Evolutionary conservation across 2,329 filamentous ascomycete genomes (phyloP).

Genomic region (Venturia carpophila): DNA sequence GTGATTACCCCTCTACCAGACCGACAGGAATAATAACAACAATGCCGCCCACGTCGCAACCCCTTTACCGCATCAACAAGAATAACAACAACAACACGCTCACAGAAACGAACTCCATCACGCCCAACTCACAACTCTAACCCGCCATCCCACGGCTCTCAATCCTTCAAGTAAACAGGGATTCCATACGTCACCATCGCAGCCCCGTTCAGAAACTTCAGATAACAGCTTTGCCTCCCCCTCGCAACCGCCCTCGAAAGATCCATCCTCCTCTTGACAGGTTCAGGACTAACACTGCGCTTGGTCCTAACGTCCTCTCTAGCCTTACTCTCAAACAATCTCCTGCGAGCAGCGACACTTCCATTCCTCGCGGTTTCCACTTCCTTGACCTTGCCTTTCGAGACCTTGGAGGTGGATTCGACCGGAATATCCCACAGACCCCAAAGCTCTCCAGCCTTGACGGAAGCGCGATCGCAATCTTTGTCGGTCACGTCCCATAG

Average conservation of each 20-base stretch:
- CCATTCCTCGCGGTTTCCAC: constrained; percentile 24
- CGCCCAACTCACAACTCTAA: neutral
- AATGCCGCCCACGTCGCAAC: too few species aligned
- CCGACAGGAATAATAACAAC: too few species aligned
- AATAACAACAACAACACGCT: neutral
- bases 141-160: neutral
- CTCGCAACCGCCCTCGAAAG: constrained; percentile 74
- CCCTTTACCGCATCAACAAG: too few species aligned
- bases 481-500: constrained; percentile 98
- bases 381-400: constrained; percentile 29
- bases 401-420: constrained; percentile 20
- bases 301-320: constrained; percentile 23
- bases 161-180: constrained; percentile 64
- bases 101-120: neutral
- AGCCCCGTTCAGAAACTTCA: constrained; percentile 87
- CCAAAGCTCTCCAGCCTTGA: constrained; percentile 74
- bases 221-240: constrained; percentile 70
- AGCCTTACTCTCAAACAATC: constrained; percentile 26
- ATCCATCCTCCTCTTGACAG: constrained; percentile 28
- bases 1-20: too few species aligned
- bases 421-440: constrained; percentile 51
- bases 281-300: constrained; percentile 24
- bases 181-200: constrained; percentile 93
- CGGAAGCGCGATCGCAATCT: constrained; percentile 90
- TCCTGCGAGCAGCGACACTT: constrained; percentile 22